phyloP scores from a whole-genome alignment of 192 early-diverging fungal genomes.

The Umbelopsis ramanniana region DNA sequence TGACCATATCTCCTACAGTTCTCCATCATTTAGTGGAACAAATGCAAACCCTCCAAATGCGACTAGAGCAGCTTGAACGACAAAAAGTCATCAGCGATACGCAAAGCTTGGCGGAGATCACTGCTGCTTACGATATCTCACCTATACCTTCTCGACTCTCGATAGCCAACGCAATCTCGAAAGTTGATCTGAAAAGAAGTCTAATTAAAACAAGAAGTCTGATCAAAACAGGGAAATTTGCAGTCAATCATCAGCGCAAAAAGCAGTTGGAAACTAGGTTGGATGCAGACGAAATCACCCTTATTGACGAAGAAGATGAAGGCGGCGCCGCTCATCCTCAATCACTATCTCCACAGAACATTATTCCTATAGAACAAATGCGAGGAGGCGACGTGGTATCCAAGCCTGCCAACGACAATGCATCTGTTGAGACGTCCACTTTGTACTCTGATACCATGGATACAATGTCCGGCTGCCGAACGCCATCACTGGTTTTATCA shows the following conservation, averaged over 20 bases:
- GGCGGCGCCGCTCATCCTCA: too few relatives aligned
- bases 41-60: background rate
- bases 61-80: conserved; percentile 9
- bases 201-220: background rate
- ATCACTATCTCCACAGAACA: too few relatives aligned
- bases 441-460: background rate
- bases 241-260: too few relatives aligned
- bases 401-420: too few relatives aligned
- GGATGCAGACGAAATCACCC: too few relatives aligned
- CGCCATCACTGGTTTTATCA: background rate
- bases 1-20: background rate
- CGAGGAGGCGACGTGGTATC: too few relatives aligned
- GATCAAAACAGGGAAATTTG: background rate
- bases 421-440: too few relatives aligned
- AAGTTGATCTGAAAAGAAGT: background rate
- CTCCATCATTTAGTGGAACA: background rate
- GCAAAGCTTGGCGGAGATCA: background rate
- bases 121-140: conserved; percentile 3
- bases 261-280: too few relatives aligned
- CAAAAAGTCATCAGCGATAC: background rate
- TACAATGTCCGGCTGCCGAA: background rate
- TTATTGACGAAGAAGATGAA: too few relatives aligned
- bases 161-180: background rate
- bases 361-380: too few relatives aligned
- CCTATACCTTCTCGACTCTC: conserved; percentile 15